Evolutionary conservation across 306 rosid species (phyloP).

Genomic region (Spatholobus suberectus): DNA sequence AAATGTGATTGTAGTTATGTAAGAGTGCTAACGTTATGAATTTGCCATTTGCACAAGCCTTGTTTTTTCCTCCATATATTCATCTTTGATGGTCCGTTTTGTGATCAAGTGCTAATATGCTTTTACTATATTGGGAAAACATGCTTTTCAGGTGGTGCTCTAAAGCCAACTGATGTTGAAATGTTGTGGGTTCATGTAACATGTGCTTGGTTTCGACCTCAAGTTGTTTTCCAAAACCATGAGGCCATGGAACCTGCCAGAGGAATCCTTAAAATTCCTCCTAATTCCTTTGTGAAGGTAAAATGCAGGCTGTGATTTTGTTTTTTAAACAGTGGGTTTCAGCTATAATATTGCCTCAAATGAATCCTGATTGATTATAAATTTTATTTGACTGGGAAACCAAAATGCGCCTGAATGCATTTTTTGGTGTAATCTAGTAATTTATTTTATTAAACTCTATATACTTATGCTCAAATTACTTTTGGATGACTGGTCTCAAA

Average conservation of each 20-base stretch:
- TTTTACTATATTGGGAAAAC: conserved; percentile 10
- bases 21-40: conserved; percentile 6
- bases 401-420: not conserved
- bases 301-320: conserved; percentile 13
- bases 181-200: conserved; percentile 91
- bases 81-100: conserved; percentile 20
- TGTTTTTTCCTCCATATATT: not conserved
- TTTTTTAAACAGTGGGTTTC: conserved; percentile 29
- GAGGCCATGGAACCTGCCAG: conserved; percentile 95
- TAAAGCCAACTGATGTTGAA: conserved; percentile 96
- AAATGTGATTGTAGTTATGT: conserved; percentile 18
- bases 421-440: not conserved
- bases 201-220: conserved; percentile 96
- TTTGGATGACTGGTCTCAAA: conserved; percentile 39
- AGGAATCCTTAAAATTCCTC: conserved; percentile 87
- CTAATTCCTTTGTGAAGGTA: conserved; percentile 82
- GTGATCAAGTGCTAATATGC: conserved; percentile 25
- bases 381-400: conserved; percentile 16
- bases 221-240: conserved; percentile 77
- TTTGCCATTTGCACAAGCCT: conserved; percentile 9
- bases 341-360: conserved; percentile 15
- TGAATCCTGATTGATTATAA: conserved; percentile 14
- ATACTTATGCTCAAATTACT: not conserved
- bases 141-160: conserved; percentile 84
- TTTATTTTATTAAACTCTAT: conserved; percentile 20